Base-by-base conservation (phyloP, 2,329 filamentous ascomycete genomes). In the Cucurbitaria berberidis region DNA sequence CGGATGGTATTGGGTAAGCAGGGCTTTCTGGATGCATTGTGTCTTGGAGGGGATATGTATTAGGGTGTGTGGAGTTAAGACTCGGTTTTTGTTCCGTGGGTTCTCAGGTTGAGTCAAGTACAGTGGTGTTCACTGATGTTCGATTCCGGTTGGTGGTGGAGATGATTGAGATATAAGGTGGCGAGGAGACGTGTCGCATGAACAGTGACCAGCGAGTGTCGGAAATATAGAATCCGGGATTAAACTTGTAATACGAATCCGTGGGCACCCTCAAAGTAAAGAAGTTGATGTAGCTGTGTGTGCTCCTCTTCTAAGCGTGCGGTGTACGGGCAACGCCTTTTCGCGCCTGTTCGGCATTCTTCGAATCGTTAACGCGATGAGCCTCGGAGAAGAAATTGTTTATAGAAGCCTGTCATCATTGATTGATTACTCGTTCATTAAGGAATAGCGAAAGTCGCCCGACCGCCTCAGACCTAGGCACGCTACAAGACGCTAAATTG, bases 1-100 rank as follows among this genome's bases (percentile, higher is more conserved):
- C 15, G 36, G 39, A 43, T 35, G 24, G 38, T 42, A 13, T 47
- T 43, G 4, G 11, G 49, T 44, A 44, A 44, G 41, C 41, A 21
- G 27, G 3, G n/a, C 16, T 9, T 42, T 42, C 40, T 42, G 15
- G 40, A 42, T 30, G n/a, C 15, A 10, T 24, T 21, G 5, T 13
- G 19, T 11, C 21, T 11, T n/a, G 9, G 15, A 15, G 24, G 36
- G 15, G 19, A 15, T n/a, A n/a, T 9, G 10, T n/a, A 11, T 24
- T 24, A 15, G 13, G 30, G 4, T 34, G 36, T 39, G 36, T 26
- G 21, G n/a, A 3, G 11, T 39, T 39, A 9, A 22, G 21, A 39
- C 3, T 21, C 9, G 21, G 10, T 26, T 5, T n/a, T 6, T 39
- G 3, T 39, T 18, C 19, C 19, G 13, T 22, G 15, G 13, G 19